phyloP scores from a whole-genome alignment of 768 basidiomycete genomes.

The Baorangia bicolor region DNA sequence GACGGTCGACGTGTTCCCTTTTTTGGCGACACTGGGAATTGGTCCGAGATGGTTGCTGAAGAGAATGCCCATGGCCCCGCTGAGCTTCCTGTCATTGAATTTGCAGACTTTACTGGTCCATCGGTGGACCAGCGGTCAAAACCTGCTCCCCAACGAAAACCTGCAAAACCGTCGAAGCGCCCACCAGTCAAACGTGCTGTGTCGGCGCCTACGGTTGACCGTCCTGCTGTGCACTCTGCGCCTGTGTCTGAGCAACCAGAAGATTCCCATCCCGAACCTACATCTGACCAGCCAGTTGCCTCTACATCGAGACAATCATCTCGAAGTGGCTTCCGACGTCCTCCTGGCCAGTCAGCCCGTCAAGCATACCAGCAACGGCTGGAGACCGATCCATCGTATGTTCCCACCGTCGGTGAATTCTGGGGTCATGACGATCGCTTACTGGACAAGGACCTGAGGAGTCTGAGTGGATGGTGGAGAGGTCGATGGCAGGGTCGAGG shows the following conservation, averaged over 20 bases:
- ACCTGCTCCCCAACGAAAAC: conserved; percentile 39
- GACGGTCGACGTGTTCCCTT: conserved; percentile 46
- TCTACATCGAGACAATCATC: conserved; percentile 40
- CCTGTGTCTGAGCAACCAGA: conserved; percentile 15
- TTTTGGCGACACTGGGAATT: conserved; percentile 55
- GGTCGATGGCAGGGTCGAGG: conserved; percentile 73
- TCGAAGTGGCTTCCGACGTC: conserved; percentile 32
- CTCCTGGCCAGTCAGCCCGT: conserved; percentile 62
- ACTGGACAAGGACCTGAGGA: conserved; percentile 77
- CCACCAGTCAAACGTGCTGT: conserved; percentile 35
- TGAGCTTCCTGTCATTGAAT: conserved; percentile 78
- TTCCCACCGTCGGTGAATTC: conserved; percentile 88
- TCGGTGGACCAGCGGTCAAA: conserved; percentile 35
- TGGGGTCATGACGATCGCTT: conserved; percentile 95
- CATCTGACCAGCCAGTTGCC: conserved; percentile 35
- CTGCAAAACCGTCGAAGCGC: conserved; percentile 41
- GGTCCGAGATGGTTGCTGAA: conserved; percentile 86
- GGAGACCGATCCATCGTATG: conserved; percentile 82
- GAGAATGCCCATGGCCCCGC: conserved; percentile 62
- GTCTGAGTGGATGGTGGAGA: conserved; percentile 86
- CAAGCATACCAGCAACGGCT: conserved; percentile 85
- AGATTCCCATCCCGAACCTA: conserved; percentile 17
- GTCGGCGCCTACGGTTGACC: conserved; percentile 34
- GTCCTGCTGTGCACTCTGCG: conserved; percentile 13
- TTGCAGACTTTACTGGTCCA: conserved; percentile 53